Percentiles rank a stretch among this genome's conserved stretches.
These are phyloP conservation scores for Diphasiastrum complanatum DNA, from an alignment of 83 land plant species.

Conservation along the genomic window DNA sequence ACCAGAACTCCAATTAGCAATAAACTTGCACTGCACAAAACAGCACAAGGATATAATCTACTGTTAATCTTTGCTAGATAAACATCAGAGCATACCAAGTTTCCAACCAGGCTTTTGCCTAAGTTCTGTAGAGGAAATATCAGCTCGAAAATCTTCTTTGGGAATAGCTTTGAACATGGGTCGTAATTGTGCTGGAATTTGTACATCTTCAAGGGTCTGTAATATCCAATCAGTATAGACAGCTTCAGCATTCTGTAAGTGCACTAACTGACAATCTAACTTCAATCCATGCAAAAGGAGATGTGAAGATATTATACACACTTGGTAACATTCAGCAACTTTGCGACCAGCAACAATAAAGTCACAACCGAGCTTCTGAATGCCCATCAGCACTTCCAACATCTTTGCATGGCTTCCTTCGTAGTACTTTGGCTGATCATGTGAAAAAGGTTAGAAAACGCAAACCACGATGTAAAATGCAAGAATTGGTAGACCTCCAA, in stretches of 20 bases:
- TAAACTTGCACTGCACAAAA: too few species aligned
- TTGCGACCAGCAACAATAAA: slow-evolving; percentile 82
- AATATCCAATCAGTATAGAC: background rate
- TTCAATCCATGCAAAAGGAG: background rate
- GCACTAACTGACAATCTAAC: background rate
- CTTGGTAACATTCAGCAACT: slow-evolving; percentile 69
- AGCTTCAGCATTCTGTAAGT: background rate
- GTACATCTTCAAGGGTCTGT: slow-evolving; percentile 71
- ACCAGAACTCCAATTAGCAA: too few species aligned
- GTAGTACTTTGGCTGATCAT: slow-evolving; percentile 75
- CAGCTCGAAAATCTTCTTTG: slow-evolving; percentile 57
- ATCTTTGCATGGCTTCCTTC: slow-evolving; percentile 55
- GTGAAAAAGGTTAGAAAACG: background rate
- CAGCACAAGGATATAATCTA: too few species aligned
- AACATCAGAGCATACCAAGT: too few species aligned
- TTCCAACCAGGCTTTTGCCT: too few species aligned
- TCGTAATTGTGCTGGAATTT: slow-evolving; percentile 54
- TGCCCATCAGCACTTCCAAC: slow-evolving; percentile 54
- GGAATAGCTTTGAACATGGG: slow-evolving; percentile 74
- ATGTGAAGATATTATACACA: slow-evolving; percentile 1
- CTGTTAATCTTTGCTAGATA: too few species aligned
- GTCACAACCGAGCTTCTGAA: slow-evolving; percentile 63
- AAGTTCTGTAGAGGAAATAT: slow-evolving; percentile 82
- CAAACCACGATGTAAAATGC: background rate
- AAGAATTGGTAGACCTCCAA: too few species aligned